These are phyloP conservation scores for Cystoderma amianthinum DNA, from an alignment of 768 basidiomycete species.

Conservation along the genomic window DNA sequence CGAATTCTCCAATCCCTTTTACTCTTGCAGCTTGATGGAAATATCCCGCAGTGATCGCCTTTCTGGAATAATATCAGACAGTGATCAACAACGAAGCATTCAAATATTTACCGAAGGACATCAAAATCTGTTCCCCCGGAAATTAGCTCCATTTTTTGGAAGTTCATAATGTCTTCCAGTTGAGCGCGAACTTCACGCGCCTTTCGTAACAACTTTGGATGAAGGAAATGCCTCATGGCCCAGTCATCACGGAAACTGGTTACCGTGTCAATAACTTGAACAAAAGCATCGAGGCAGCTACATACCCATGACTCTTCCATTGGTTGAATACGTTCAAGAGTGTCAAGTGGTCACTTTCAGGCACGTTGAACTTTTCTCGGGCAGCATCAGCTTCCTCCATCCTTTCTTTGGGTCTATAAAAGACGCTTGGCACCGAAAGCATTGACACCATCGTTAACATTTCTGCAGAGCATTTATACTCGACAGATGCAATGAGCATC, in stretches of 20 bases:
- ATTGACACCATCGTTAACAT: conserved; percentile 99
- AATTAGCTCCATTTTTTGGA: conserved; percentile 92
- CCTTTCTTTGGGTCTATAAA: conserved; percentile 94
- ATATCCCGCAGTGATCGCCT: conserved; percentile 96
- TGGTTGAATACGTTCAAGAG: conserved; percentile 94
- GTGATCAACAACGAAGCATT: conserved; percentile 1
- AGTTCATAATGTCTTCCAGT: conserved; percentile 98
- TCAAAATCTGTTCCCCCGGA: conserved; percentile 96
- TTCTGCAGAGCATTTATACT: conserved; percentile 88
- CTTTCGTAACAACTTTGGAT: conserved; percentile 93
- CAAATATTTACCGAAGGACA: conserved; percentile 49
- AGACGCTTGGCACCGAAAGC: conserved; percentile 96
- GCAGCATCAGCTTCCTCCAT: conserved; percentile 98
- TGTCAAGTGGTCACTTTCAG: conserved; percentile 96
- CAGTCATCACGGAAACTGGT: conserved; percentile 89
- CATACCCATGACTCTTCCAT: conserved; percentile 94
- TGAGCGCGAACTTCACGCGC: conserved; percentile 92
- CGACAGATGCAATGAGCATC: conserved; percentile 95
- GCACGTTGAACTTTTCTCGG: conserved; percentile 96
- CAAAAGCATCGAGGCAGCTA: background rate
- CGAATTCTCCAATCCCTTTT: conserved; percentile 98
- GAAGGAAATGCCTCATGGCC: conserved; percentile 92
- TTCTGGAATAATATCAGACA: conserved; percentile 36
- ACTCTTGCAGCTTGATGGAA: conserved; percentile 98
- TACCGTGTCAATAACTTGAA: background rate